These are phyloP conservation scores for Oryza punctata DNA, from an alignment of 176 grass and related monocot genomes.

Conservation along the genomic window DNA sequence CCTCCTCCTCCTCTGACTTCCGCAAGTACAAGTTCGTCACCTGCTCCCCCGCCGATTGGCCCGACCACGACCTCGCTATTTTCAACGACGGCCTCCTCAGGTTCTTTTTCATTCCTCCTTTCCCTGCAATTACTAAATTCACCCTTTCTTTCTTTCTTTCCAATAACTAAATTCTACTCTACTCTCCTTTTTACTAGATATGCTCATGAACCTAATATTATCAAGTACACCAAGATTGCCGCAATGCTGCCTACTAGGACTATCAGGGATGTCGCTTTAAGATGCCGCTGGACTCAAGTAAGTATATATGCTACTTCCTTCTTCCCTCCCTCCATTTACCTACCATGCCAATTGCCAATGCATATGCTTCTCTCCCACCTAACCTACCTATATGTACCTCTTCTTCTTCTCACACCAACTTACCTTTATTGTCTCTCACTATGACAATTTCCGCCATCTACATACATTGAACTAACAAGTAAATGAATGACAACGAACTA, in stretches of 20 bases:
- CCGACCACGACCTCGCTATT: slow-evolving; percentile 50
- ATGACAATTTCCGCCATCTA: neutral
- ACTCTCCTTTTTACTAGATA: slow-evolving; percentile 42
- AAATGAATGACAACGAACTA: neutral
- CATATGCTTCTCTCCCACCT: too few species aligned
- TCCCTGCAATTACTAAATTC: too few species aligned
- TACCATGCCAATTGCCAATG: too few species aligned
- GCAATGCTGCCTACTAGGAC: slow-evolving; percentile 77
- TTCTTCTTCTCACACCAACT: neutral
- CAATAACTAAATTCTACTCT: neutral
- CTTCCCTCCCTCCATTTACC: neutral
- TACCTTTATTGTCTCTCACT: neutral
- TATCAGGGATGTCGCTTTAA: slow-evolving; percentile 82
- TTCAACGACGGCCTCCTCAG: slow-evolving; percentile 63
- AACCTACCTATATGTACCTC: neutral
- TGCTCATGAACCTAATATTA: slow-evolving; percentile 65
- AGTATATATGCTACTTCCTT: slow-evolving; percentile 36
- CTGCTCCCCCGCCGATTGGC: slow-evolving; percentile 53
- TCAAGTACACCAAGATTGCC: slow-evolving; percentile 89
- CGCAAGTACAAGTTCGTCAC: slow-evolving; percentile 62
- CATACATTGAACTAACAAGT: too few species aligned
- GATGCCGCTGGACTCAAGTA: slow-evolving; percentile 59
- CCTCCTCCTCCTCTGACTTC: neutral
- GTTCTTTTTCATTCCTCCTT: slow-evolving; percentile 23
- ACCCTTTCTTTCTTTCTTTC: neutral